phyloP scores from a whole-genome alignment of 768 basidiomycete species.

The Russula sp. region DNA sequence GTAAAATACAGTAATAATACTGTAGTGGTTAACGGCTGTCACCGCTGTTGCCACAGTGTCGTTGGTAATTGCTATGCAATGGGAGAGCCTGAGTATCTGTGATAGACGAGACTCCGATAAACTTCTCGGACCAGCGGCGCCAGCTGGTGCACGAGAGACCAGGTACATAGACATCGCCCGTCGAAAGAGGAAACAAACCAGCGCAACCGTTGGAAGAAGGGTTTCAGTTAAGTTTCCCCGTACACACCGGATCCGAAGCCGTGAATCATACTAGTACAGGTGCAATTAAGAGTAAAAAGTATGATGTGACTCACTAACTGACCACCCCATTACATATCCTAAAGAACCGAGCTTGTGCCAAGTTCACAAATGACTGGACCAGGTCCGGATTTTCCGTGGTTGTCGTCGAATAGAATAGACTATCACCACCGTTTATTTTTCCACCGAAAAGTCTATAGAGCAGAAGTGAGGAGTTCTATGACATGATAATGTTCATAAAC shows the following conservation, averaged over 20 bases:
- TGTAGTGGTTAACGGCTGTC: not conserved
- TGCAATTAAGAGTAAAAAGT: not conserved
- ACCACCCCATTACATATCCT: not conserved
- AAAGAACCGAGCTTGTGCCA: not conserved
- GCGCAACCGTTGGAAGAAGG: not conserved
- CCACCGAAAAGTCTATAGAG: not conserved
- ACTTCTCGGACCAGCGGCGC: not conserved
- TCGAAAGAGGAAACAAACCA: not conserved
- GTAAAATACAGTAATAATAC: no score
- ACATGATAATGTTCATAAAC: not conserved
- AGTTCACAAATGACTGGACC: not conserved
- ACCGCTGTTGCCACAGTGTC: not conserved
- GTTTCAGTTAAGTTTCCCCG: not conserved
- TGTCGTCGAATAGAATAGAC: not conserved
- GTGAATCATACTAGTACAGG: not conserved
- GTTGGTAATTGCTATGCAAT: not conserved
- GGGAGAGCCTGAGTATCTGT: not conserved
- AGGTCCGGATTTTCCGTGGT: not conserved
- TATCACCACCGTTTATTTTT: not conserved
- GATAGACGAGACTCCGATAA: not conserved
- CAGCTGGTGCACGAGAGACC: not conserved
- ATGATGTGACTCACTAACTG: not conserved
- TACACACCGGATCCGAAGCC: not conserved
- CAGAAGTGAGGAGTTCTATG: not conserved
- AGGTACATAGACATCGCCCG: not conserved